phyloP scores from a whole-genome alignment of 2,329 filamentous ascomycete species.

The Cercospora nicotianae region DNA sequence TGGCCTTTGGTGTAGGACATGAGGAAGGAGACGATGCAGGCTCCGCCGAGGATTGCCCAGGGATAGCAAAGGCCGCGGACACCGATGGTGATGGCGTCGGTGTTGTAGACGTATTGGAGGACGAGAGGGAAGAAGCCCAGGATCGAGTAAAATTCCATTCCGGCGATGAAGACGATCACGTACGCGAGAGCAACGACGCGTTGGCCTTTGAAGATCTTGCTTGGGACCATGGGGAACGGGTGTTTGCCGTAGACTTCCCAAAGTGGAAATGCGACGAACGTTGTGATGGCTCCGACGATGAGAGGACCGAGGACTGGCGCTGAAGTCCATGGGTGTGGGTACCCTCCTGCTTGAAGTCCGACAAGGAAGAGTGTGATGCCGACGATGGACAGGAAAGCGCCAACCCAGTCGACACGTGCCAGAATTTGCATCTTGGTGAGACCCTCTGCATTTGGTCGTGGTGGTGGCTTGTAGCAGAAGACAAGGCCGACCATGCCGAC shows the following conservation, averaged over 20 bases:
- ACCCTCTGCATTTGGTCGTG: constrained; percentile 43
- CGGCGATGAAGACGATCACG: constrained; percentile 39
- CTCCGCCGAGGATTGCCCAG: constrained; percentile 61
- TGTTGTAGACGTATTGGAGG: constrained; percentile 63
- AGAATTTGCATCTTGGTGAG: constrained; percentile 46
- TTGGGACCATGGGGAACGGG: constrained; percentile 35
- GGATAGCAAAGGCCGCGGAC: constrained; percentile 63
- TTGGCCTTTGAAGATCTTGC: constrained; percentile 33
- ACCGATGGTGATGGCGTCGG: constrained; percentile 62
- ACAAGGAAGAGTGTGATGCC: constrained; percentile 54
- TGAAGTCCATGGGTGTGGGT: constrained; percentile 29
- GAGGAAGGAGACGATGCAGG: constrained; percentile 58
- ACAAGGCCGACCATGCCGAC: constrained; percentile 53
- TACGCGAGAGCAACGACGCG: constrained; percentile 38
- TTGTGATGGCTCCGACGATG: constrained; percentile 31
- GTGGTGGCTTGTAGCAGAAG: constrained; percentile 56
- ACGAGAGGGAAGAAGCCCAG: constrained; percentile 63
- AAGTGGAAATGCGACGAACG: constrained; percentile 32
- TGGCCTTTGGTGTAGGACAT: constrained; percentile 59
- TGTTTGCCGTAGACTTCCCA: constrained; percentile 34
- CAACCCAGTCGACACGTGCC: constrained; percentile 51
- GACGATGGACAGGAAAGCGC: constrained; percentile 51
- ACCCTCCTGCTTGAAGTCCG: constrained; percentile 37
- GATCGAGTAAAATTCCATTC: constrained; percentile 40
- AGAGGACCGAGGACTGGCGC: constrained; percentile 32